phyloP scores from a whole-genome alignment of 176 grass and related monocot species.

The Aechmea fasciata region DNA sequence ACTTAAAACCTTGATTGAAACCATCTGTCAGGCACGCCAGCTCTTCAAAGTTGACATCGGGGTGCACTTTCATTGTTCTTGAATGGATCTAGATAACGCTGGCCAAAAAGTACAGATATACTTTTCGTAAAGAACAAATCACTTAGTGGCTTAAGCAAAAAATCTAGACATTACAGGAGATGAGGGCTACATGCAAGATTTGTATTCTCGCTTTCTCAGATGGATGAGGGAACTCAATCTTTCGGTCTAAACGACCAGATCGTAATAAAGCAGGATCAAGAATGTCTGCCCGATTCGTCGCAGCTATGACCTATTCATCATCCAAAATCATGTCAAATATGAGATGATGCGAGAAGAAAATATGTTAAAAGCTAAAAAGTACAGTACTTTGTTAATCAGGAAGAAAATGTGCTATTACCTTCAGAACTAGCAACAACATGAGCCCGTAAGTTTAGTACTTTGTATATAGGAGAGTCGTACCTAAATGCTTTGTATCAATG shows the following conservation, averaged over 20 bases:
- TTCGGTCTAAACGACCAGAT: constrained; percentile 83
- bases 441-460: too few relatives aligned
- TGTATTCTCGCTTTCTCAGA: constrained; percentile 79
- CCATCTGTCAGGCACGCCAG: constrained; percentile 74
- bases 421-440: too few relatives aligned
- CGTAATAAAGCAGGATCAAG: constrained; percentile 91
- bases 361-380: background rate
- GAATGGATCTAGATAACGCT: constrained; percentile 56
- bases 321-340: background rate
- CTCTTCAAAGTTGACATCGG: constrained; percentile 95
- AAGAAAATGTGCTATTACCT: too few relatives aligned
- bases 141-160: background rate
- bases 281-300: constrained; percentile 85
- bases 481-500: too few relatives aligned
- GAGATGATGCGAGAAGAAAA: background rate
- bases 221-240: constrained; percentile 91
- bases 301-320: constrained; percentile 69
- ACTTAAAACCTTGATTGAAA: too few relatives aligned
- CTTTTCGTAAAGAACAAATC: background rate
- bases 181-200: constrained; percentile 63
- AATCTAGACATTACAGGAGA: background rate
- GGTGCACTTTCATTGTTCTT: constrained; percentile 87
- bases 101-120: background rate
- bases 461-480: too few relatives aligned
- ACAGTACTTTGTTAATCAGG: too few relatives aligned